Evolutionary conservation across 495 filamentous ascomycete genomes (phyloP), one percentile per base, ranked within the genome.

Genomic region (Hypoxylon subgilvum): DNA sequence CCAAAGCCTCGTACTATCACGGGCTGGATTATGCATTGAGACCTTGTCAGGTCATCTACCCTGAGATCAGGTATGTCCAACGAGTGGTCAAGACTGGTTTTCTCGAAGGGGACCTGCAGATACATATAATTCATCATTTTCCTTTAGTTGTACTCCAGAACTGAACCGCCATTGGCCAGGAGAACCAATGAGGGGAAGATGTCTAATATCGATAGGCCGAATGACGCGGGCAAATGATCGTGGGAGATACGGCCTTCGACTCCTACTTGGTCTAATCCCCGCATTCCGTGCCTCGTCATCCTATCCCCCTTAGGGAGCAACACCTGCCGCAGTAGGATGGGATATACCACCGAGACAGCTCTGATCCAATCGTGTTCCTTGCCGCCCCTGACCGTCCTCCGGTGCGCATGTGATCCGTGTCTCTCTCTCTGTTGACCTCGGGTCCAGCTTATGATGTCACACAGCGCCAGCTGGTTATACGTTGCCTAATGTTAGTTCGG

Each of bases 381-480:
- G 25, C 48, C 42, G 44, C 30, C 21, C 42, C 47, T 28, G 17
- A 25, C 23, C 31, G 40, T 19, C 35, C 30, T n/a, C 52, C 10
- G 28, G 28, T 31, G 14, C 22, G 42, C 53, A 63, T 63, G 53
- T 57, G 47, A 57, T 63, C 36, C 23, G n/a, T 41, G 22, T 45
- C 22, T 43, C 13, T 49, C 32, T 45, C 8, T 16, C 34, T 38
- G 14, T 27, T 14, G 32, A 1, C 49, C 34, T 50, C 39, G 27
- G 49, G 30, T 25, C 58, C 61, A 58, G 61, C 61, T 54, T 49
- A 58, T 58, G 54, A 64, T 64, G 53, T 64, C 53, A 55, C 31
- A 50, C 38, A 38, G n/a, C 30, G 32, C 18, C 47, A 42, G 49
- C 27, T 58, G 30, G 30, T 64, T 58, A 18, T 50, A 52, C 38